phyloP scores from a whole-genome alignment of 345 rosid species.

The Orychophragmus violaceus region DNA sequence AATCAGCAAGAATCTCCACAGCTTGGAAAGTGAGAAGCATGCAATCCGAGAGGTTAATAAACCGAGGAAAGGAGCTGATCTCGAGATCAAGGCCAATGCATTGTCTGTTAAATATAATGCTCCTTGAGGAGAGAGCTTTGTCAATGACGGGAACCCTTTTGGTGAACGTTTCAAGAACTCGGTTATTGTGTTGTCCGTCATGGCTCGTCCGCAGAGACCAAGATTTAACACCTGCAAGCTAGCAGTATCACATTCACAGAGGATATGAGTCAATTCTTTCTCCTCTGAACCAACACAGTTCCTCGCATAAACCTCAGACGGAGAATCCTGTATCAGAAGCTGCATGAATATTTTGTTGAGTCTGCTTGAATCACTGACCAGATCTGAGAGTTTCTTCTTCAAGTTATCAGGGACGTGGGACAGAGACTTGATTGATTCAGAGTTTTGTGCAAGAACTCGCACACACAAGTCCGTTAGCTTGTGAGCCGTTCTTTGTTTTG shows the following conservation, averaged over 20 bases:
- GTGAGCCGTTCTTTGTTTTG: slow-evolving; percentile 14
- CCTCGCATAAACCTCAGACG: slow-evolving; percentile 30
- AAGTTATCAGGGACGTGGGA: slow-evolving; percentile 36
- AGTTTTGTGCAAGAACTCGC: slow-evolving; percentile 31
- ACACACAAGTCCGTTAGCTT: slow-evolving; percentile 31
- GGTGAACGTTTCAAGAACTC: slow-evolving; percentile 29
- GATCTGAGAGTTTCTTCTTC: slow-evolving; percentile 30
- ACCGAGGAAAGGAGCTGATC: slow-evolving; percentile 37
- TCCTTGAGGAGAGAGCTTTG: slow-evolving; percentile 39
- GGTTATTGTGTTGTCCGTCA: slow-evolving; percentile 30
- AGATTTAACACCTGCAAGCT: slow-evolving; percentile 45
- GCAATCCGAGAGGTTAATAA: slow-evolving; percentile 44
- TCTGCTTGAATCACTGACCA: slow-evolving; percentile 26
- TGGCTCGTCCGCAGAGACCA: slow-evolving; percentile 36
- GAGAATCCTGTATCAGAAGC: slow-evolving; percentile 39
- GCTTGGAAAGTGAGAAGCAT: slow-evolving; percentile 36
- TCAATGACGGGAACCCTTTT: slow-evolving; percentile 30
- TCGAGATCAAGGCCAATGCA: slow-evolving; percentile 26
- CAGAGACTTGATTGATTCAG: slow-evolving; percentile 35
- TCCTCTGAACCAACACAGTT: slow-evolving; percentile 28
- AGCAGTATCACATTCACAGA: slow-evolving; percentile 32
- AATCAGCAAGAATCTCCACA: slow-evolving; percentile 25
- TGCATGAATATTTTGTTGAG: slow-evolving; percentile 29
- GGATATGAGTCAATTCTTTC: slow-evolving; percentile 30
- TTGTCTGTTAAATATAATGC: slow-evolving; percentile 39